These are phyloP conservation scores for Fusarium beomiforme DNA, from an alignment of 2,329 filamentous ascomycete genomes.

Conservation along the genomic window DNA sequence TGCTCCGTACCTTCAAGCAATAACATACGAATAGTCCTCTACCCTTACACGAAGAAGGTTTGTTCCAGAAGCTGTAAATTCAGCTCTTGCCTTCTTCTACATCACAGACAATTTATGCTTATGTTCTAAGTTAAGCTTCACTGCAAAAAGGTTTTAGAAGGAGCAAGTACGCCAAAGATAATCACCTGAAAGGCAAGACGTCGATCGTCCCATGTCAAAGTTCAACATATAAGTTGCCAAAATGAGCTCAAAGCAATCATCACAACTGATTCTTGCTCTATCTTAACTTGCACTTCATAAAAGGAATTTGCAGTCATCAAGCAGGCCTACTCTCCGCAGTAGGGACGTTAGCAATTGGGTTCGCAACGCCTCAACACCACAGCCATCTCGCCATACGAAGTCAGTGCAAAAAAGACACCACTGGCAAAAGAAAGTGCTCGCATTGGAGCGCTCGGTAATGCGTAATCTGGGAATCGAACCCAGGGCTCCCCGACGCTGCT, in stretches of 20 bases:
- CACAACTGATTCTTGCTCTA: not conserved
- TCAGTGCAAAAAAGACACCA: not conserved
- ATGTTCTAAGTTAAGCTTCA: not conserved
- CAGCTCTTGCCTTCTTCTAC: not conserved
- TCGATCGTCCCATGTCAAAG: not conserved
- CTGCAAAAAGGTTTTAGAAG: not conserved
- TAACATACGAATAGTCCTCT: not conserved
- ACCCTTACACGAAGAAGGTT: not conserved
- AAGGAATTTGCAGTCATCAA: too few relatives aligned
- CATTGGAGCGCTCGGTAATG: rapidly evolving
- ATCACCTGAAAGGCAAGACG: not conserved
- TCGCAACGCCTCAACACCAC: not conserved
- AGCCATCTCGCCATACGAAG: not conserved
- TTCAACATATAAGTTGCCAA: not conserved
- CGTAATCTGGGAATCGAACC: constrained; percentile 38
- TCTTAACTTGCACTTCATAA: rapidly evolving
- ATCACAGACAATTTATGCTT: not conserved
- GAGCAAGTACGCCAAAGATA: too few relatives aligned
- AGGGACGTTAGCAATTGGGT: rapidly evolving
- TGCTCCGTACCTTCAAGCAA: not conserved
- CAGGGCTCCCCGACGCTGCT: constrained; percentile 31
- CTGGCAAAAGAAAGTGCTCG: not conserved
- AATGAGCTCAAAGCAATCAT: not conserved
- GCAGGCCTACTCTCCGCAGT: not conserved
- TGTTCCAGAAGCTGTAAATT: rapidly evolving